Percentiles rank a stretch among this genome's conserved stretches.
Conservation (phyloP, 257 asterid genomes). For the Solanum pennellii region DNA sequence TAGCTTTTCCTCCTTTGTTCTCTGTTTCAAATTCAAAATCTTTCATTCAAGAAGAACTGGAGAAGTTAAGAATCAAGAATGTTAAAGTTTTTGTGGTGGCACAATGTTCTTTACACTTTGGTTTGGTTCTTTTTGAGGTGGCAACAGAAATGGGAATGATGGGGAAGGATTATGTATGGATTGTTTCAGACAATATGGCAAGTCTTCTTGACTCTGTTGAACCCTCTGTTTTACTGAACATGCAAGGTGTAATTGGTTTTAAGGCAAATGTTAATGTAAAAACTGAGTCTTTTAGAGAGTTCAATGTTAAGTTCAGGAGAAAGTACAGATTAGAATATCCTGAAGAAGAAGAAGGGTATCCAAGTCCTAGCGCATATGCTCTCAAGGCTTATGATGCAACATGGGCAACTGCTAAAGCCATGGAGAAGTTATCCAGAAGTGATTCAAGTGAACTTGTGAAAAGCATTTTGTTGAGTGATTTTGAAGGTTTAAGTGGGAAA, state of each 20-base stretch:
- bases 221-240: conserved; percentile 11
- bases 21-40: conserved; percentile 6
- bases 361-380: conserved; percentile 31
- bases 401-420: conserved; percentile 16
- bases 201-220: conserved; percentile 43
- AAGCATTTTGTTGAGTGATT: conserved; percentile 6
- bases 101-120: conserved; percentile 37
- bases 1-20: conserved; percentile 18
- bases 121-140: conserved; percentile 24
- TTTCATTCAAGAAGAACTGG: conserved; percentile 14
- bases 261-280: conserved; percentile 13
- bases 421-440: not conserved
- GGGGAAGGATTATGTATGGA: conserved; percentile 53
- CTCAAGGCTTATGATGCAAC: conserved; percentile 49
- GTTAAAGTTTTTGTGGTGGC: conserved; percentile 22
- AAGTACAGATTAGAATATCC: conserved; percentile 24
- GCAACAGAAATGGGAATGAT: conserved; percentile 42
- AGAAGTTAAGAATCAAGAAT: conserved; percentile 10
- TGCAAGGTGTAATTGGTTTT: conserved; percentile 61
- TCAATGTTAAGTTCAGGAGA: conserved; percentile 23
- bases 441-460: not conserved
- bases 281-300: conserved; percentile 6
- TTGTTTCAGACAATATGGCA: conserved; percentile 31
- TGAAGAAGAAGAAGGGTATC: conserved; percentile 26
- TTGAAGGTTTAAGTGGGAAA: conserved; percentile 42